Conservation (phyloP, 208 protist species). For the Wallacemonas sp. region DNA sequence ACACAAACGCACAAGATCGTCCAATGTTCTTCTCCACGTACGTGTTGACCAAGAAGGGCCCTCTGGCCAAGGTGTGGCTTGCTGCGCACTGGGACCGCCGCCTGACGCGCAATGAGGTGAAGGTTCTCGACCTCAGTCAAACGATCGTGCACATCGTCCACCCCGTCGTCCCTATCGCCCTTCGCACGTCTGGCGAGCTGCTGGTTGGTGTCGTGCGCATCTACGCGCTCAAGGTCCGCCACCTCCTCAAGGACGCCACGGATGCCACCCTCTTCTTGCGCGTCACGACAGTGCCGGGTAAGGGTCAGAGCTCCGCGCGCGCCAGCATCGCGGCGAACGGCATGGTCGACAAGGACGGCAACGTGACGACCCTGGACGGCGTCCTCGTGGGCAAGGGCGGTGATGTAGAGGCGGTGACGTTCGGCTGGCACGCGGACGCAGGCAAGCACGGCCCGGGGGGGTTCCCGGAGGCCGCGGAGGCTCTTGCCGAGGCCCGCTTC, state of each 20-base stretch:
- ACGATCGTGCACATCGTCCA: slow-evolving; percentile 92
- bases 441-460: slow-evolving; percentile 14
- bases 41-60: slow-evolving; percentile 95
- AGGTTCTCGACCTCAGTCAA: slow-evolving; percentile 90
- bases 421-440: slow-evolving; percentile 47
- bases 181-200: slow-evolving; percentile 96
- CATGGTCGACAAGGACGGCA: slow-evolving; percentile 18
- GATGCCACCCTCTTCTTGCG: slow-evolving; percentile 77
- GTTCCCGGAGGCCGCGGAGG: slow-evolving; percentile 37
- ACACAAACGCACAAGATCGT: background rate
- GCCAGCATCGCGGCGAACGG: slow-evolving; percentile 15
- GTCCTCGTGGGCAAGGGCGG: slow-evolving; percentile 49
- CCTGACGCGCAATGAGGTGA: slow-evolving; percentile 92
- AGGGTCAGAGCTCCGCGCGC: slow-evolving; percentile 5
- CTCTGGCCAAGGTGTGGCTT: slow-evolving; percentile 96
- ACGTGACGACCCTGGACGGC: slow-evolving; percentile 41
- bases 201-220: slow-evolving; percentile 97
- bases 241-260: slow-evolving; percentile 84
- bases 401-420: slow-evolving; percentile 78
- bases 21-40: slow-evolving; percentile 97
- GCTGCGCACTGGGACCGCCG: slow-evolving; percentile 96
- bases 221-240: slow-evolving; percentile 93
- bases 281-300: slow-evolving; percentile 44
- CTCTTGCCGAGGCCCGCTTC: slow-evolving; percentile 64
- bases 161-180: slow-evolving; percentile 93